Evolutionary conservation across 345 rosid genomes (phyloP), one percentile per base, ranked within the genome.

Genomic region (Anastatica hierochuntica): DNA sequence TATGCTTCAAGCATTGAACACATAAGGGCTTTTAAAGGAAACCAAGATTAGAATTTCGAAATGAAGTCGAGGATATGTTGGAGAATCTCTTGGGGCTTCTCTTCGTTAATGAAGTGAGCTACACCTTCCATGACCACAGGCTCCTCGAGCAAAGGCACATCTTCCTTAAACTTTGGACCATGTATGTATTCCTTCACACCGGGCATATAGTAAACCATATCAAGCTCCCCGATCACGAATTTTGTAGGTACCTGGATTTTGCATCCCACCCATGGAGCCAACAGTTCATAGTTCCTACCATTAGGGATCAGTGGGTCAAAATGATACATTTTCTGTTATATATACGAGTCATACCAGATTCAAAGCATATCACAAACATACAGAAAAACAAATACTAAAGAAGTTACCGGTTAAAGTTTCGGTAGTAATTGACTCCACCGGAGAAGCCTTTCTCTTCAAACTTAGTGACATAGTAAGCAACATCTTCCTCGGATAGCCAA

Each of bases 341-440:
- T n/a, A n/a, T n/a, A n/a, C n/a, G n/a, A n/a, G 24, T 21, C 5
- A 21, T 21, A 21, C 24, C 24, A n/a, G n/a, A n/a, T n/a, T n/a
- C n/a, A n/a, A n/a, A n/a, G n/a, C n/a, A n/a, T n/a, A n/a, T n/a
- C n/a, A n/a, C n/a, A 29, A 29, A 7, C 33, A 7, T 29, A 29
- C 33, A 5, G 9, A 7, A 29, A 10, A 30, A 6, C 7, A 18
- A 18, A 12, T 3, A 48, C 10, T 17, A 48, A 19, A 20, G 14
- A 46, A 39, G 14, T 26, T 47, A 61, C 72, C 56, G n/a, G 49
- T 68, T 41, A 10, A 43, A 47, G 10, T 62, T 68, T 8, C 72
- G 68, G 64, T 62, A 68, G 63, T 10, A 62, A 42, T 68, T 68
- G 17, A 68, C 49, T 27, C 17, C 49, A 40, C 72, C 72, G 17